Base-by-base conservation (phyloP, 495 filamentous ascomycete genomes). In the Lasiosphaeria ovina region DNA sequence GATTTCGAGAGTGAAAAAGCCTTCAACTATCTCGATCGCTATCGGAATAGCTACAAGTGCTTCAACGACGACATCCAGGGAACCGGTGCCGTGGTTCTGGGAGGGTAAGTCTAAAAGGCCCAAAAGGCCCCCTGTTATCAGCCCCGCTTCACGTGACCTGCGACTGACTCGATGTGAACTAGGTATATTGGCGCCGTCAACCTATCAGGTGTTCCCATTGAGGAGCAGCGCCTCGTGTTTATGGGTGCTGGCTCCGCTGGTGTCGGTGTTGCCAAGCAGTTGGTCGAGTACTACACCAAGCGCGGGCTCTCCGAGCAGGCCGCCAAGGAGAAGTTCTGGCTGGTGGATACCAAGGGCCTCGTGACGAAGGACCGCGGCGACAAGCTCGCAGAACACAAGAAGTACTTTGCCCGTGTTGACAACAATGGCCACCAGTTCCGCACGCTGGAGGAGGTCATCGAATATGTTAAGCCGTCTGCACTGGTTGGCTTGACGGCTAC, bases 61-160 rank as follows among this genome's bases (percentile, higher is more conserved):
- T 98, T 98, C 84, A 98, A 98, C 69, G 94, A 98, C 69, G 94
- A 98, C 69, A 93, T 98, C 70, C 94, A 98, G 81, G 94, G 94
- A 67, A 98, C 94, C 66, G 94, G 94, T 61, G 92, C 94, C 62
- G 94, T 98, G 63, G 91, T 98, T 60, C 82, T 98, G 45, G 92
- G 84, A 44, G 94, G 94, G 79, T 84, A 75, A 75, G 81, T 74
- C 33, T 60, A 57, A 33, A 24, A 24, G 24, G 24, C 24, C 24
- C 24, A 24, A 3, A 35, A 47, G 36, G 11, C 54, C 36, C 53
- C 38, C 14, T 47, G n/a, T 48, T 32, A 35, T 12, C 11, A 38
- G 14, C 44, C 42, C 48, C 12, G 12, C 17, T 45, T 17, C 57
- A 58, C 60, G 65, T 58, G 59, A 62, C 60, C 49, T 12, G 17